A percentile compares a stretch with the other conserved stretches of the same genome.
Evolutionary conservation across 1,139 yeast species (phyloP).

Genomic region (Hansenula sp.): DNA sequence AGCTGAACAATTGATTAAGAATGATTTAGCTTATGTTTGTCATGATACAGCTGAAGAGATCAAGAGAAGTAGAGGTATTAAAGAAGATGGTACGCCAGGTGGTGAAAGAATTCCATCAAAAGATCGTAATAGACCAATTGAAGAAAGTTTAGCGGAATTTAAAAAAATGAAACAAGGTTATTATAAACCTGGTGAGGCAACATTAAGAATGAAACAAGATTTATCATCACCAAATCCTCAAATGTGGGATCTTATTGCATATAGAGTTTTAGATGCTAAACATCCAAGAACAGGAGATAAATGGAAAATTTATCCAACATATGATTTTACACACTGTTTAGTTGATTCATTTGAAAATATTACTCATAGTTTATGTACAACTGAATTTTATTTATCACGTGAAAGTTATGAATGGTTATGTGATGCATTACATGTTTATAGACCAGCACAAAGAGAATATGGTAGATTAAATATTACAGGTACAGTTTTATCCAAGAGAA

Average conservation of each 20-base stretch:
- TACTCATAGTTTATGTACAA: slow-evolving; percentile 91
- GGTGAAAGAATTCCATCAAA: slow-evolving; percentile 84
- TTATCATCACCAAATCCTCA: slow-evolving; percentile 90
- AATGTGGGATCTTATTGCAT: slow-evolving; percentile 99
- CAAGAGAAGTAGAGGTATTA: slow-evolving; percentile 83
- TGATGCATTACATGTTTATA: slow-evolving; percentile 88
- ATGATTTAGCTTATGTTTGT: slow-evolving; percentile 83
- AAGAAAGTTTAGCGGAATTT: slow-evolving; percentile 74
- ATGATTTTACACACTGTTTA: slow-evolving; percentile 97
- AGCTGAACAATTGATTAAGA: slow-evolving; percentile 72
- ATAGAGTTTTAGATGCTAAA: slow-evolving; percentile 85
- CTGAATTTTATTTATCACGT: slow-evolving; percentile 87
- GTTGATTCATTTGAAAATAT: slow-evolving; percentile 97
- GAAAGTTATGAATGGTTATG: slow-evolving; percentile 99
- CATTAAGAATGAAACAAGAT: slow-evolving; percentile 96
- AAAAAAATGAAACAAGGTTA: slow-evolving; percentile 88
- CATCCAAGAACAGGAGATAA: slow-evolving; percentile 96
- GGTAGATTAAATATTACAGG: slow-evolving; percentile 96
- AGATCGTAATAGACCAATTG: slow-evolving; percentile 66
- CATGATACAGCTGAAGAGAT: slow-evolving; percentile 93
- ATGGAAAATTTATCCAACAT: slow-evolving; percentile 98
- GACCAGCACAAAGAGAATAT: slow-evolving; percentile 98
- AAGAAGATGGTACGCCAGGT: slow-evolving; percentile 88
- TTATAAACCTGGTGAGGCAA: slow-evolving; percentile 87
- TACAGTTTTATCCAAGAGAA: slow-evolving; percentile 90